Evolutionary conservation across 2,329 filamentous ascomycete species (phyloP), one percentile per base, ranked within the genome.

Genomic region (Botryotinia convoluta): DNA sequence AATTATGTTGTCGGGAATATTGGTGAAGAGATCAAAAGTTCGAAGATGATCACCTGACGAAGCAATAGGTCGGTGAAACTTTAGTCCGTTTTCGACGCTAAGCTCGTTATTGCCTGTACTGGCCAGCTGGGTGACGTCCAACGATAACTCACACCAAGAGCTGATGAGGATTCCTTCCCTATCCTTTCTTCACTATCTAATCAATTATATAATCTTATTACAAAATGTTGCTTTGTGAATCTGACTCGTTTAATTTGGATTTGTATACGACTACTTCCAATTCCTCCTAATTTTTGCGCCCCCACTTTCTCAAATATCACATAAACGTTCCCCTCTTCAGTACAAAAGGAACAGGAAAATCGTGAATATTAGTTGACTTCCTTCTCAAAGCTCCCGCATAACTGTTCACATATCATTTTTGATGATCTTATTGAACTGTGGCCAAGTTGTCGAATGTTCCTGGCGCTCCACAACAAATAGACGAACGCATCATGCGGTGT

Each of bases 1-100:
- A 39, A 35, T 10, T 26, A 10, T 8, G 68, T n/a, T n/a, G 68
- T 16, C 16, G 20, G 22, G 22, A n/a, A 42, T 29, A n/a, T 32
- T 29, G 26, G 10, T 12, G 48, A 48, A 37, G 29, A 26, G 10
- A 35, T 51, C 4, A 8, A 37, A 14, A 42, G 26, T 42, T 68
- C 35, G 35, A 68, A 42, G 35, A 32, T 42, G 48, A 57, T 68
- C 65, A 68, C 65, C 35, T 68, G 65, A 68, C 35, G 10, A 44
- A 8, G 18, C 8, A 29, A 6, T 5, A 9, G 29, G 4, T 0
- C 64, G 64, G 64, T 18, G 8, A 20, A 54, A 67, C 14, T 1
- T 67, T 48, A 35, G 26, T 32, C 42, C 18, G 22, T 9, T 12
- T 1, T 10, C 9, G 7, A 67, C 16, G 32, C 63, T 65, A 65